Base-by-base conservation (phyloP, 306 rosid genomes). In the Inga laurina region DNA sequence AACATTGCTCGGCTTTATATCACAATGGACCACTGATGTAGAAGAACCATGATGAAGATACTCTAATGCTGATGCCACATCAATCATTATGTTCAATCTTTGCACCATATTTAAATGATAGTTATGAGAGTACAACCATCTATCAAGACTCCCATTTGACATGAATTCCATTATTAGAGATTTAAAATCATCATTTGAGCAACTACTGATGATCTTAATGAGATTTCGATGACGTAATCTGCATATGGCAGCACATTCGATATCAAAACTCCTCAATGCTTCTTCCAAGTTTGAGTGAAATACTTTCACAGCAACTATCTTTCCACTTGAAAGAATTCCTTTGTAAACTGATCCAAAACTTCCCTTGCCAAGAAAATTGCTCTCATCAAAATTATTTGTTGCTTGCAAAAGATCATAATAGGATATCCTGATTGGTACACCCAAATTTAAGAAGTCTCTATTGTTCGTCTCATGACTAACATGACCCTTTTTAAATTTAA, bases 61-160 rank as follows among this genome's bases (percentile, higher is more conserved):
- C 12, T 72, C 76, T 0, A 72, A 13, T 10, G 57, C 56, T 6
- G 5, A 72, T n/a, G 76, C 76, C 21, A 72, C 76, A 22, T 72
- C 76, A 44, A 72, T 45, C 56, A 44, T 72, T 72, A 72, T 44
- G 2, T 43, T 44, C 56, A 72, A 22, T 32, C 76, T 44, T 72
- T 44, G 56, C 5, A 44, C 14, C 14, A 72, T 4, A 22, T 22
- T 2, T 22, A 72, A 72, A 0, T 34, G 44, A 44, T 72, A 44
- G 21, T 72, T 45, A 13, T 72, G 37, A 1, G 76, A 72, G 16
- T 72, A 72, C 21, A 72, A 72, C 56, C 56, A 72, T 72, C 3
- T 44, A 6, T 72, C 56, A 43, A 72, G 76, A 45, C 76, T 72
- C 6, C 56, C 76, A 72, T 44, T 72, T 72, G 76, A 2, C 76